phyloP scores from a whole-genome alignment of 73 alveolate genomes.

The Paraurostyla sp. region DNA sequence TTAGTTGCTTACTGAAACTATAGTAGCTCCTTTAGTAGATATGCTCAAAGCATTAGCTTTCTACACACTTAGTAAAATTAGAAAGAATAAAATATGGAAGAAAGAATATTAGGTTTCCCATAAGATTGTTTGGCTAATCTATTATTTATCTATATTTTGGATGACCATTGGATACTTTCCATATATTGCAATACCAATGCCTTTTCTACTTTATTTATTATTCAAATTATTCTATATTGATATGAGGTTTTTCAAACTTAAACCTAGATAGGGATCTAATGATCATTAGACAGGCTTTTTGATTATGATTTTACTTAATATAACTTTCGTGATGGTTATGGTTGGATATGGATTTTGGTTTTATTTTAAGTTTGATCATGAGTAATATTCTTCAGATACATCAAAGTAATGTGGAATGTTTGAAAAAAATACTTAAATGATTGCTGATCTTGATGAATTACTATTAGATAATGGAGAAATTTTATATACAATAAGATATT shows the following conservation, averaged over 20 bases:
- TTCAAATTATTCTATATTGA: conserved; percentile 63
- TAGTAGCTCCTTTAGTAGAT: conserved; percentile 4
- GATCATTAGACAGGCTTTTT: conserved; percentile 63
- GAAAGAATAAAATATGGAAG: conserved; percentile 58
- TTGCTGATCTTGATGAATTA: conserved; percentile 12
- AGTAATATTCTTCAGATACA: neutral
- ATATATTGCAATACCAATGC: conserved; percentile 51
- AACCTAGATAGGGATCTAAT: conserved; percentile 64
- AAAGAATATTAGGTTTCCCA: conserved; percentile 69
- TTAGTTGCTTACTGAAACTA: conserved; percentile 34
- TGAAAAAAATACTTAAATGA: conserved; percentile 34
- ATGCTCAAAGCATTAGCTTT: neutral
- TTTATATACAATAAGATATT: neutral
- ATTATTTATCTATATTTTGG: conserved; percentile 75
- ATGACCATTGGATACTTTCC: conserved; percentile 69
- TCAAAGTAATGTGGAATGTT: conserved; percentile 68
- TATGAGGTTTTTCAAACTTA: conserved; percentile 33
- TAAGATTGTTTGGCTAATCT: conserved; percentile 73
- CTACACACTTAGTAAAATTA: neutral
- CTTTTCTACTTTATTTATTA: conserved; percentile 58
- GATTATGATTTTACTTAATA: conserved; percentile 75
- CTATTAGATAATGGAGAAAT: neutral
- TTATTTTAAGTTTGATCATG: conserved; percentile 54
- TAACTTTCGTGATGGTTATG: conserved; percentile 53
- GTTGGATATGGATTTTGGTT: neutral